Evolutionary conservation across 352 stramenopile genomes (phyloP), one percentile per base, ranked within the genome.

Genomic region (Phytophthora europaea): DNA sequence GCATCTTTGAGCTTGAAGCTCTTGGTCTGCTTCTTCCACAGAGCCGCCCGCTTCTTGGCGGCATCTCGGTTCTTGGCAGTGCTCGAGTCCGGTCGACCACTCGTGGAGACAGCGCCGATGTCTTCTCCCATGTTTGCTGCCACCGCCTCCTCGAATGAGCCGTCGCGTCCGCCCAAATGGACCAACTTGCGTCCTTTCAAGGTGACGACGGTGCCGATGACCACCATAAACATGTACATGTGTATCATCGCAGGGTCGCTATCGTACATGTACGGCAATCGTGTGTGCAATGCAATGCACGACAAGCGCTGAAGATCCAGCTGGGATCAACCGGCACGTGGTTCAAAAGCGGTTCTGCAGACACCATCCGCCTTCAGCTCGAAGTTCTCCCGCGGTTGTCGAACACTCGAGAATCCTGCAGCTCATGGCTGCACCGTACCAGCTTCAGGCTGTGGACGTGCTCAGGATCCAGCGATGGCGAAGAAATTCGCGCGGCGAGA

Each of bases 1-100:
- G 71, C 40, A 61, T 94, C 85, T 78, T 91, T 94, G n/a, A 79
- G 64, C 57, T 92, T 93, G 18, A 94, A 72, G 34, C 81, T 79
- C 65, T 91, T 92, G 61, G 70, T 45, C 45, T 88, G 82, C 60
- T 84, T 91, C 40, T 90, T 94, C 72, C 75, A 81, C 23, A 81
- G 56, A 60, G 72, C 67, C 16, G 65, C 54, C 31, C 68, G 62
- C 61, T 89, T 85, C 58, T 86, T 87, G 55, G 40, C 56, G 10
- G 59, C 61, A 28, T 80, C 69, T 62, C 56, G 53, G 31, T 38
- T 76, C 58, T 70, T 75, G 7, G 33, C 62, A 15, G 68, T 38
- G 50, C 73, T 78, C 38, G 73, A 78, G 9, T 43, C 20, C 4
- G 61, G 64, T 61, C 64, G 68, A 70, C 48, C 58, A 15, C 33